phyloP scores from a whole-genome alignment of 257 asterid species.

The Nicotiana knightiana region DNA sequence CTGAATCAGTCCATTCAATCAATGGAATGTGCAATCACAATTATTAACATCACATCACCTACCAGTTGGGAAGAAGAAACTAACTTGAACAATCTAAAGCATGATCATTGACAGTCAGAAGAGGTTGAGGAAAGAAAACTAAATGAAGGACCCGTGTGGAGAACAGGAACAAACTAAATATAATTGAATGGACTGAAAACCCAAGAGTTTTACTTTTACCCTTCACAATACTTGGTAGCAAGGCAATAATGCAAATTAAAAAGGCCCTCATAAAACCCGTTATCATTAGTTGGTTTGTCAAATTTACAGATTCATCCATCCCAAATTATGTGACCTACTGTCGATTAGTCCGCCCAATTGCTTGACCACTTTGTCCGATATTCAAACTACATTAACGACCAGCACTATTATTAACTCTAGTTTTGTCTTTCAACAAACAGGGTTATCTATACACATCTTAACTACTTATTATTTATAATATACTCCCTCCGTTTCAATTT shows the following conservation, averaged over 20 bases:
- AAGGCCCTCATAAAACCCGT: neutral
- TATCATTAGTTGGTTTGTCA: neutral
- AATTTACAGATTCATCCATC: neutral
- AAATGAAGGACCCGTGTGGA: neutral
- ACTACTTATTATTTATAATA: neutral
- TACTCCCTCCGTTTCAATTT: neutral
- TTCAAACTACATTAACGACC: neutral
- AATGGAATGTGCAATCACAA: neutral
- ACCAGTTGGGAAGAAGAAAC: conserved; percentile 6
- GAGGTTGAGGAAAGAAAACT: neutral
- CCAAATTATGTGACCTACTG: neutral
- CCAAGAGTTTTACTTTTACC: neutral
- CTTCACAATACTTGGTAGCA: neutral
- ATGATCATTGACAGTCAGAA: neutral
- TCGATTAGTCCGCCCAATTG: neutral
- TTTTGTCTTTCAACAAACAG: neutral
- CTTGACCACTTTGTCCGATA: neutral
- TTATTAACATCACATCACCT: neutral
- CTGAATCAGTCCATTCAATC: neutral
- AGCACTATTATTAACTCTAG: neutral
- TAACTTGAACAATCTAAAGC: neutral
- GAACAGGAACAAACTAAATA: neutral
- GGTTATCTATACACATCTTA: neutral
- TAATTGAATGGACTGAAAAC: neutral
- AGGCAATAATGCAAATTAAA: neutral